Base-by-base conservation (phyloP, 345 rosid species). In the Garcia nutans region DNA sequence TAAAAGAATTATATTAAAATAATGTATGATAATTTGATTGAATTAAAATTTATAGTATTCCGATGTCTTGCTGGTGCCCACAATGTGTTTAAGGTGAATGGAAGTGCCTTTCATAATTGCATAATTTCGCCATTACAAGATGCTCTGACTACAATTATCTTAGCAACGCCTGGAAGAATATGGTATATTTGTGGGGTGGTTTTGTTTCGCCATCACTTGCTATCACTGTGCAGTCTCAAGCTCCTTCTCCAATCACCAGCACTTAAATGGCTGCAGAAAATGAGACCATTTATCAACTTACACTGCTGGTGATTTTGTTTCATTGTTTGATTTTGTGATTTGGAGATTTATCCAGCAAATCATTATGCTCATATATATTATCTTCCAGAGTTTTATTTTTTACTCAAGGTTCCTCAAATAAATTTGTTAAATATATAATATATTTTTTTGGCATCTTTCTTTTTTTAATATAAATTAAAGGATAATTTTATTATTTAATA, bases 1-100 rank as follows among this genome's bases (percentile, higher is more conserved):
- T 31, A 31, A 31, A 31, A 31, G 33, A n/a, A 31, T 31, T 31
- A 31, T 31, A 31, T 31, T 31, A 31, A 31, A 31, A 31, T 31
- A 1, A 12, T 0, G 1, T 52, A 52, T 52, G 15, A 12, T 52
- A 12, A 3, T 12, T 13, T 54, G 19, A 7, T 52, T 16, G 57
- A 17, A 54, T 54, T 54, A 5, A 54, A 13, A 50, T 56, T 52
- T 65, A 76, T 57, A 80, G 84, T 85, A 22, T 83, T 85, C 76
- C 44, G 52, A 10, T 81, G 83, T 68, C 68, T 57, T 0, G 62
- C 8, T 1, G 80, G 76, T 20, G 74, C 19, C 7, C 81, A 72
- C 71, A 74, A 72, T 19, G 83, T 81, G 75, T 65, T 65, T 28
- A 71, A 62, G 41, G 82, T 78, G 79, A 76, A 84, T 12, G 86